phyloP scores from a whole-genome alignment of 2,329 filamentous ascomycete species.

The Diaporthe humulicola region DNA sequence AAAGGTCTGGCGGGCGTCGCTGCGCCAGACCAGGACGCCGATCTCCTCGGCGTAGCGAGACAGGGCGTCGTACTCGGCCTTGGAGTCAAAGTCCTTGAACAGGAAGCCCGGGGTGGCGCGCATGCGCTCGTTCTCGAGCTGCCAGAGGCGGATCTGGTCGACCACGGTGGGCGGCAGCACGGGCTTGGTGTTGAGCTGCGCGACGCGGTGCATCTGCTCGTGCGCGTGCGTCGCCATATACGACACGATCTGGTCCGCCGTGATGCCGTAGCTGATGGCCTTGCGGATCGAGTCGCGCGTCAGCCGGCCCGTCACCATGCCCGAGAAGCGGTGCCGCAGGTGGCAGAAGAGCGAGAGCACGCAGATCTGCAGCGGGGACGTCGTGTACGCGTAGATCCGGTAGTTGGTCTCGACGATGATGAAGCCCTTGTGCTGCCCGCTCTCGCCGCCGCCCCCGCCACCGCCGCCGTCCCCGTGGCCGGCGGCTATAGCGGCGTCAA shows the following conservation, averaged over 20 bases:
- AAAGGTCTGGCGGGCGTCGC: conserved; percentile 83
- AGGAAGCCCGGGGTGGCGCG: conserved; percentile 85
- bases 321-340: conserved; percentile 91
- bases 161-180: conserved; percentile 95
- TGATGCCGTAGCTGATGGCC: conserved; percentile 92
- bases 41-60: conserved; percentile 88
- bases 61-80: conserved; percentile 78
- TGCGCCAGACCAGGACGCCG: conserved; percentile 90
- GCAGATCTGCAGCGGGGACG: conserved; percentile 92
- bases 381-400: conserved; percentile 96
- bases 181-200: conserved; percentile 70
- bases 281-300: conserved; percentile 89
- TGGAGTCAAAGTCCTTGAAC: conserved; percentile 87
- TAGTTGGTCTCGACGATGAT: conserved; percentile 99
- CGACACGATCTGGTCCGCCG: conserved; percentile 92
- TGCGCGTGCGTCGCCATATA: conserved; percentile 95
- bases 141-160: conserved; percentile 97
- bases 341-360: conserved; percentile 91
- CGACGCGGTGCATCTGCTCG: conserved; percentile 86
- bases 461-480: conserved; percentile 71
- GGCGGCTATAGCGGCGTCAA: conserved; percentile 75
- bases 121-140: conserved; percentile 96
- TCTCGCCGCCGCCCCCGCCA: conserved; percentile 49
- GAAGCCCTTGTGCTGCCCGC: conserved; percentile 75
- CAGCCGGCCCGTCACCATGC: conserved; percentile 92